A percentile compares a stretch with the other conserved stretches of the same genome.
Evolutionary conservation across 164 flowering plant genomes (phyloP).

Genomic region (Vitis vinifera): ASM3070453v1 NC_081810.1:19889501-19890000

Average conservation of each 20-base stretch:
- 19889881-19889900: constrained; percentile 99
- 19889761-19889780: constrained; percentile 90
- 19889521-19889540: constrained; percentile 38
- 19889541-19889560: constrained; percentile 1
- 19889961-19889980: constrained; percentile 81
- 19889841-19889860: constrained; percentile 98
- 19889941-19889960: constrained; percentile 51
- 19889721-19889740: constrained; percentile 77
- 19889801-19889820: constrained; percentile 90
- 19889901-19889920: constrained; percentile 81
- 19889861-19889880: constrained; percentile 95
- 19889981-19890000: constrained; percentile 91
- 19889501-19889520: constrained; percentile 76
- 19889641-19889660: constrained; percentile 86
- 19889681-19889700: constrained; percentile 78
- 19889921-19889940: constrained; percentile 79
- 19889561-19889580: constrained; percentile 7
- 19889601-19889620: constrained; percentile 66
- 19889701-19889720: constrained; percentile 86
- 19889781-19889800: constrained; percentile 65
- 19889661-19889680: constrained; percentile 77
- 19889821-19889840: constrained; percentile 99
- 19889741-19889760: constrained; percentile 91
- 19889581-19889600: constrained; percentile 50
- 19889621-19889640: constrained; percentile 89